Percentiles rank a stretch among this genome's conserved stretches.
phyloP scores from a whole-genome alignment of 2,329 filamentous ascomycete genomes.

The Pseudogymnoascus verrucosus region DNA sequence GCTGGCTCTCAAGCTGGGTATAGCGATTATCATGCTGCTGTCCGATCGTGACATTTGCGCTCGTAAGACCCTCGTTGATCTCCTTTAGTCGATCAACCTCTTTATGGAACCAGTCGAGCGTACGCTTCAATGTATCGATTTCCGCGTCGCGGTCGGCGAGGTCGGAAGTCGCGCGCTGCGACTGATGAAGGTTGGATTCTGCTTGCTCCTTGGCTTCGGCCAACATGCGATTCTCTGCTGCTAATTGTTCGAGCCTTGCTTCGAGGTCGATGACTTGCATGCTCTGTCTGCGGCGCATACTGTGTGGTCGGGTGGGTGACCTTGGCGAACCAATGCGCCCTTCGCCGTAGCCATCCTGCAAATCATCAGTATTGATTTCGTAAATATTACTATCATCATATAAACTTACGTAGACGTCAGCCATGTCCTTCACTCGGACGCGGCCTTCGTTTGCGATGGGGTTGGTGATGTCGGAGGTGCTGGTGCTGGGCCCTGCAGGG shows the following conservation, averaged over 20 bases:
- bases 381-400: not conserved
- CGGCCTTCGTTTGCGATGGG: constrained; percentile 83
- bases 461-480: constrained; percentile 50
- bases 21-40: constrained; percentile 65
- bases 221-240: constrained; percentile 75
- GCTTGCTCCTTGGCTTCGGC: constrained; percentile 62
- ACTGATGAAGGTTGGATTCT: constrained; percentile 54
- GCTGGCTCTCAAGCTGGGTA: constrained; percentile 57
- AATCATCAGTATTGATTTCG: constrained; percentile 9
- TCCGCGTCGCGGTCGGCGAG: constrained; percentile 78
- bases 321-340: constrained; percentile 77
- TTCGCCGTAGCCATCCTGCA: constrained; percentile 87
- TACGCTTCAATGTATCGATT: constrained; percentile 72
- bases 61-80: constrained; percentile 71
- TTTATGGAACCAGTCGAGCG: constrained; percentile 70
- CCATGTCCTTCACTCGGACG: constrained; percentile 75
- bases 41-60: constrained; percentile 69
- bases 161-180: constrained; percentile 57
- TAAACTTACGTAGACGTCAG: constrained; percentile 83
- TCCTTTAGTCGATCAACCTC: constrained; percentile 75
- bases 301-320: constrained; percentile 88
- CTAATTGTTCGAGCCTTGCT: constrained; percentile 71
- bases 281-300: constrained; percentile 93
- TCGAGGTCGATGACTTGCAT: constrained; percentile 95
- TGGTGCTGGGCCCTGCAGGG: constrained; percentile 31